Evolutionary conservation across 2,329 filamentous ascomycete species (phyloP).

Genomic region (Epichloe sp.): DNA sequence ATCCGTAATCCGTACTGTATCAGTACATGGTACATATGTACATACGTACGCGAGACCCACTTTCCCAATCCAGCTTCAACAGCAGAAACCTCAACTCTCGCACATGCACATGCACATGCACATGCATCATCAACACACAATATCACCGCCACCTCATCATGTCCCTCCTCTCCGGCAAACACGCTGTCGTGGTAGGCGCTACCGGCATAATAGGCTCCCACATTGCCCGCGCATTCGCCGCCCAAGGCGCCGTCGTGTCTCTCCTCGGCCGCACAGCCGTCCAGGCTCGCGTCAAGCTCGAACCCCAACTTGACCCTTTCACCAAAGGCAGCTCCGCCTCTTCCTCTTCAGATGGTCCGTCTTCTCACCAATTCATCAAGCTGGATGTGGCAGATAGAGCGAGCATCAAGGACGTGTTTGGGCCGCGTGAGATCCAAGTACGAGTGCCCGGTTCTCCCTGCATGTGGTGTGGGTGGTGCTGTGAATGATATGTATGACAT

Average conservation of each 20-base stretch:
- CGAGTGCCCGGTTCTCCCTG: not conserved
- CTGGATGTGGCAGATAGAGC: slow-evolving; percentile 19
- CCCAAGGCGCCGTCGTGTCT: slow-evolving; percentile 44
- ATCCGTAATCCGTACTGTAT: too few species aligned
- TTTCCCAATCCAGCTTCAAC: not conserved
- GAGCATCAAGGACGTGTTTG: slow-evolving; percentile 20
- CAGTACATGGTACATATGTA: too few species aligned
- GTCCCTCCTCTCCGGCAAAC: slow-evolving; percentile 31
- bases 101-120: too few species aligned
- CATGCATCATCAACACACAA: not conserved
- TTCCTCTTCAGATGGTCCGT: slow-evolving; percentile 7
- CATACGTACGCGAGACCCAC: not conserved
- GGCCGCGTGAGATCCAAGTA: not conserved
- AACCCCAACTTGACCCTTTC: slow-evolving; percentile 16
- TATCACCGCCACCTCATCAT: not conserved
- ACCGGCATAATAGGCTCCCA: slow-evolving; percentile 57
- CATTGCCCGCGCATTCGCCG: slow-evolving; percentile 53
- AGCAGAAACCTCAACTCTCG: too few species aligned
- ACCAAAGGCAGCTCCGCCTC: slow-evolving; percentile 8
- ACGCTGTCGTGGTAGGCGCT: slow-evolving; percentile 53
- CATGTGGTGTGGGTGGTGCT: not conserved
- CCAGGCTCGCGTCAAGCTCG: slow-evolving; percentile 29
- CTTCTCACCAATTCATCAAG: slow-evolving; percentile 20
- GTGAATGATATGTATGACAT: not conserved
- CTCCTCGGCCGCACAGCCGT: slow-evolving; percentile 45